phyloP scores from a whole-genome alignment of 2,329 filamentous ascomycete genomes.

The Corinectria fuckeliana region DNA sequence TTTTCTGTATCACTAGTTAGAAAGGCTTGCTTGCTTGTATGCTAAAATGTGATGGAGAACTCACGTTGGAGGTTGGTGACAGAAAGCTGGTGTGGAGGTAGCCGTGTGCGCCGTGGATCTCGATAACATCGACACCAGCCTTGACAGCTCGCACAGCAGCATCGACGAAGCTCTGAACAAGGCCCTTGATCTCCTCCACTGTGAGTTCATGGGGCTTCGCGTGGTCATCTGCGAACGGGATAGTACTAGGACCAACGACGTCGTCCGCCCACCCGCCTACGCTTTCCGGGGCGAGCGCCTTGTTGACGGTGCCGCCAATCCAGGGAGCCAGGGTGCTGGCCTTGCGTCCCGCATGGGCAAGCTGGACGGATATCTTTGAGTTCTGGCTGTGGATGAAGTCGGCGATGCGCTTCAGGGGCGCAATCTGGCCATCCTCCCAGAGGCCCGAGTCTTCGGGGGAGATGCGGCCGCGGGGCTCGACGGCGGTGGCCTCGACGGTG shows the following conservation, averaged over 20 bases:
- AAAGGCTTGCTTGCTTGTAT: neutral
- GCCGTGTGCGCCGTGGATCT: slow-evolving; percentile 70
- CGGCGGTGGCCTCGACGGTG: slow-evolving; percentile 79
- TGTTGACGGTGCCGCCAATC: slow-evolving; percentile 58
- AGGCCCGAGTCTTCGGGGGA: slow-evolving; percentile 80
- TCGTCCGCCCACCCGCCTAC: slow-evolving; percentile 64
- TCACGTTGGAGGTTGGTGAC: slow-evolving; percentile 62
- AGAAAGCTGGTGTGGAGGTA: slow-evolving; percentile 73
- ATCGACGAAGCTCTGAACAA: slow-evolving; percentile 68
- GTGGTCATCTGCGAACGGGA: slow-evolving; percentile 67
- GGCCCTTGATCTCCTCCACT: slow-evolving; percentile 67
- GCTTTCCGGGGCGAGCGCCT: slow-evolving; percentile 59
- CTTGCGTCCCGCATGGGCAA: slow-evolving; percentile 81
- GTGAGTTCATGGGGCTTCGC: slow-evolving; percentile 72
- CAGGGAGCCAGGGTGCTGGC: slow-evolving; percentile 68
- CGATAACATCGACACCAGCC: slow-evolving; percentile 78
- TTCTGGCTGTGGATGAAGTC: slow-evolving; percentile 83
- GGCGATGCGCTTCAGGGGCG: slow-evolving; percentile 70
- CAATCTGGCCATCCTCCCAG: slow-evolving; percentile 85
- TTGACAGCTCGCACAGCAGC: slow-evolving; percentile 66
- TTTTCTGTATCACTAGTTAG: slow-evolving; percentile 45
- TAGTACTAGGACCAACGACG: slow-evolving; percentile 57
- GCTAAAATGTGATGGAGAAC: slow-evolving; percentile 21
- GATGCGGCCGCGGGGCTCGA: slow-evolving; percentile 80
- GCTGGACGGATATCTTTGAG: slow-evolving; percentile 79